Evolutionary conservation across 257 asterid genomes (phyloP), one percentile per base, ranked within the genome.

Genomic region (Mentha longifolia): DNA sequence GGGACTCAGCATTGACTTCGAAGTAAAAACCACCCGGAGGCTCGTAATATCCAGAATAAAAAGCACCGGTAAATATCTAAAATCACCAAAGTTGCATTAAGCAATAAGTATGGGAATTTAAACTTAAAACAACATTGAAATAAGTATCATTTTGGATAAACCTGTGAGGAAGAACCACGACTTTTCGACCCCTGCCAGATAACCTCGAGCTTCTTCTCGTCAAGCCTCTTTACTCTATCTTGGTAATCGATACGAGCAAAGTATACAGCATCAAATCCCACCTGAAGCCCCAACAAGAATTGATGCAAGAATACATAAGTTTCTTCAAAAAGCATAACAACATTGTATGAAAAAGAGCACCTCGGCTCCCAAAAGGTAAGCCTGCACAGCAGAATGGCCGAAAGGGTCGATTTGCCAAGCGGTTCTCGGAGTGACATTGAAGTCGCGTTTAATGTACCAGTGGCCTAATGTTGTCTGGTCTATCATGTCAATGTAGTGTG

Each of bases 321-420:
- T 64, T 73, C 16, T 31, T 30, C 42, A 31, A 20, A 31, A 20
- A 25, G n/a, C n/a, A n/a, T n/a, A 30, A 31, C 0, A 14, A 72
- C 57, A 35, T 12, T 50, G 37, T 28, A 52, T 63, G 47, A 10
- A 42, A 47, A 35, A 42, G 31, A 37, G 41, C 74, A 90, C 99
- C 97, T 95, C 98, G 31, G 99, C 89, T 61, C 98, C 99, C 77
- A 95, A 78, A 67, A 95, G 95, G 81, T 92, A 95, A 54, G 98
- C 99, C 85, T 95, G 99, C 30, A 92, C 97, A 62, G 99, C 98
- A 31, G 99, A 85, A 84, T 94, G 99, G 42, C 99, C 99, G 65
- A 94, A 94, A 20, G 99, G 98, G 66, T 94, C 99, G 37, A 94
- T 94, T 75, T 94, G 99, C 99, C 99, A 94, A 56, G 97, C 99